Evolutionary conservation across 2,329 filamentous ascomycete genomes (phyloP), one percentile per base, ranked within the genome.

Genomic region (Phoma sp.): DNA sequence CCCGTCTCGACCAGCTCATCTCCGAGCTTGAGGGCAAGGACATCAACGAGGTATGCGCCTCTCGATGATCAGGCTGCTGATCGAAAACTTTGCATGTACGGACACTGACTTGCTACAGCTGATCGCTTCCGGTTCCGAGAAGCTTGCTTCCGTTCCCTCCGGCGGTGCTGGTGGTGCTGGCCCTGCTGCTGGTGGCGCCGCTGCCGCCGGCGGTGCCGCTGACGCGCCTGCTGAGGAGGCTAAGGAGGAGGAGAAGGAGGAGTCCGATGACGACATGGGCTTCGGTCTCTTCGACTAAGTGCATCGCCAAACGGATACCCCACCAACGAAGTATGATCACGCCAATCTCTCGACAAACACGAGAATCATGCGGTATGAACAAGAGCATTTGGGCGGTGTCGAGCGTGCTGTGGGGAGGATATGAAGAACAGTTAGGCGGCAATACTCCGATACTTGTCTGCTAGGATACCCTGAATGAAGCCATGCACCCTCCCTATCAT

Each of bases 141-240:
- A 99, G 89, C 92, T 99, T 75, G 95, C 95, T 73, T 97, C 93
- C 81, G 93, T 99, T 76, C 93, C 95, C 80, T 92, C 91, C 75
- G 95, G 93, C 74, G 93, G 93, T 80, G 85, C 83, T 75, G 90
- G 84, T 80, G 90, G 84, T 72, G 83, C 82, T 73, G 83, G 82
- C 72, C 84, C 81, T 67, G 74, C 76, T 67, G 80, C 83, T 78
- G 86, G 81, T 76, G 89, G 81, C 76, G 90, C 82, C 74, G 89
- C 82, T 70, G 90, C 82, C 69, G 87, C 81, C 69, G 87, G 82
- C 68, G 87, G 84, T 52, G 65, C 71, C 30, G 69, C 73, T 52
- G 76, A 73, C 54, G 77, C 77, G 68, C 73, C 72, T 67, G 85
- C 82, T 64, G 80, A 78, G 61, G 81, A 85, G 67, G 84, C 84